phyloP scores from a whole-genome alignment of 176 grass and related monocot species.

The Oryza meyeriana region DNA sequence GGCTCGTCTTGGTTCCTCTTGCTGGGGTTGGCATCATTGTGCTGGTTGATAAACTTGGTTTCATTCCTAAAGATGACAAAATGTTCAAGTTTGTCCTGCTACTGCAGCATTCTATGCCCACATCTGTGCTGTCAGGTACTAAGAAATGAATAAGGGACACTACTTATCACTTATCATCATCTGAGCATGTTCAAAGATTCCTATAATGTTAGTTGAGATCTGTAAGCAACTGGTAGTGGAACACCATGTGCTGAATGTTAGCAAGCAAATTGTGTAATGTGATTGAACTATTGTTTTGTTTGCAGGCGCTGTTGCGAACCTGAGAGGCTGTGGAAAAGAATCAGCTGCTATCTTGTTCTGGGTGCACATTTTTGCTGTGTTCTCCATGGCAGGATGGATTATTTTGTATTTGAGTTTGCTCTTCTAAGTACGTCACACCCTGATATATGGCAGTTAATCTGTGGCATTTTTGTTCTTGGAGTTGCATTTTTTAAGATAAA shows the following conservation, averaged over 20 bases:
- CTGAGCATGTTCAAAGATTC: constrained; percentile 22
- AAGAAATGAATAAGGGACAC: not conserved
- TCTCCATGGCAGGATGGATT: constrained; percentile 98
- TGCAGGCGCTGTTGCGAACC: constrained; percentile 85
- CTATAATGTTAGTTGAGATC: constrained; percentile 30
- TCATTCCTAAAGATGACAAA: constrained; percentile 84
- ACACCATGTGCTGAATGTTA: constrained; percentile 26
- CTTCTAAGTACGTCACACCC: constrained; percentile 49
- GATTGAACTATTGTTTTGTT: not conserved
- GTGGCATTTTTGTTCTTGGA: not conserved
- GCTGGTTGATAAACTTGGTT: constrained; percentile 85
- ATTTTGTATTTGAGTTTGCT: constrained; percentile 72
- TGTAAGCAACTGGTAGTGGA: not conserved
- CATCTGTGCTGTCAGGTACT: constrained; percentile 95
- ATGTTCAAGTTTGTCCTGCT: constrained; percentile 99
- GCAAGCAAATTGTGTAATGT: constrained; percentile 24
- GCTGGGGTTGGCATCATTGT: constrained; percentile 72
- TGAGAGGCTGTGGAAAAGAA: constrained; percentile 97
- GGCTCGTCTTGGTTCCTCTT: constrained; percentile 80
- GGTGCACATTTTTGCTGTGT: constrained; percentile 98
- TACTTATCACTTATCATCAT: constrained; percentile 8
- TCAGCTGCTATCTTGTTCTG: constrained; percentile 93
- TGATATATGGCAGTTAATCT: not conserved
- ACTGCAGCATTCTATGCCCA: constrained; percentile 96
- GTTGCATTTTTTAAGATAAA: no score